A percentile compares a stretch with the other conserved stretches of the same genome.
Conservation (phyloP, 768 basidiomycete species). For the Collybia sordida region DNA sequence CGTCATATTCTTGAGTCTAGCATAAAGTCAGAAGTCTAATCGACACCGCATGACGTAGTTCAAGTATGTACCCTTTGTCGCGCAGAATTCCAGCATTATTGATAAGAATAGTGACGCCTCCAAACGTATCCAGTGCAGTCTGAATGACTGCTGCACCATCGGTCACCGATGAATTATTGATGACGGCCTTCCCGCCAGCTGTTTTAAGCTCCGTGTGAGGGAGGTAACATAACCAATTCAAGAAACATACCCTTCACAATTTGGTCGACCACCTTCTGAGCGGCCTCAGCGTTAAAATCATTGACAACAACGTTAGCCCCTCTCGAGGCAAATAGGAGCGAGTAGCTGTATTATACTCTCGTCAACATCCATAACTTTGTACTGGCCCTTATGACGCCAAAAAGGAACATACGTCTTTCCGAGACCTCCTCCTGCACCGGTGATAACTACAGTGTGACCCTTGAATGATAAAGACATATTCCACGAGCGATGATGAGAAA, state of each 20-base stretch:
- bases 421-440: constrained; percentile 94
- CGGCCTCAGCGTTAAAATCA: constrained; percentile 85
- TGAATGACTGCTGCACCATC: constrained; percentile 87
- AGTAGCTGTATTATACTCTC: constrained; percentile 56
- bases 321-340: constrained; percentile 86
- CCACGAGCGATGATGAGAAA: not conserved
- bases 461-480: constrained; percentile 71
- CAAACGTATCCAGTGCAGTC: constrained; percentile 84
- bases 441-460: constrained; percentile 89
- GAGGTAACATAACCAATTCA: not conserved
- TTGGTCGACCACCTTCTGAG: constrained; percentile 90
- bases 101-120: constrained; percentile 81
- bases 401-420: constrained; percentile 72
- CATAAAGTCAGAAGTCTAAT: constrained; percentile 1
- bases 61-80: constrained; percentile 62
- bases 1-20: constrained; percentile 94
- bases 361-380: too few relatives aligned
- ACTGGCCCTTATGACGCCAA: not conserved
- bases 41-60: not conserved
- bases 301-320: constrained; percentile 96
- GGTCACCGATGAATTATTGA: constrained; percentile 82
- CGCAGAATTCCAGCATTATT: constrained; percentile 95
- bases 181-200: constrained; percentile 91
- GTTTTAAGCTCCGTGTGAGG: constrained; percentile 3
- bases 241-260: constrained; percentile 67